These are phyloP conservation scores for Podospora pseudoanserina DNA, from an alignment of 495 filamentous ascomycete species.

Conservation along the genomic window DNA sequence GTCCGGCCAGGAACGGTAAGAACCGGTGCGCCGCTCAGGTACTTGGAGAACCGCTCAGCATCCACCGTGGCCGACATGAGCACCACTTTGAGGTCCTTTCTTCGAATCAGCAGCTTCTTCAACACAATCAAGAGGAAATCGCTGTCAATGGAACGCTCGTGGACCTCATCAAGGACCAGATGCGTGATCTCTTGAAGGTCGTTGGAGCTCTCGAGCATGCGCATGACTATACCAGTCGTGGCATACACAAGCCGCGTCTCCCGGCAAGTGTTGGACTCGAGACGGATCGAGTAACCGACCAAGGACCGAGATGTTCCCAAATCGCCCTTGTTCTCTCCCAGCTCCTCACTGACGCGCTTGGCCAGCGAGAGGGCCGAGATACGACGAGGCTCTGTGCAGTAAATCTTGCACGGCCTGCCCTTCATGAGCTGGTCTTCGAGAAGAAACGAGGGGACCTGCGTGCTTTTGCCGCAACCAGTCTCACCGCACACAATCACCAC, in stretches of 20 bases:
- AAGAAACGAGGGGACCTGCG: constrained; percentile 88
- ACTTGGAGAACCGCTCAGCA: constrained; percentile 83
- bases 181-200: constrained; percentile 86
- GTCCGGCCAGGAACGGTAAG: constrained; percentile 88
- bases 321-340: constrained; percentile 79
- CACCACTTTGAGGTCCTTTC: constrained; percentile 73
- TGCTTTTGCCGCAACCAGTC: constrained; percentile 96
- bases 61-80: constrained; percentile 97
- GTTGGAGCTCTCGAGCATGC: constrained; percentile 88
- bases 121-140: constrained; percentile 92
- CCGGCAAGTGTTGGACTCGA: constrained; percentile 79
- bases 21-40: constrained; percentile 78
- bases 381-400: constrained; percentile 91
- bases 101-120: constrained; percentile 66
- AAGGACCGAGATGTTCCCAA: constrained; percentile 78
- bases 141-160: constrained; percentile 91
- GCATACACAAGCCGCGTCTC: constrained; percentile 85
- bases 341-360: constrained; percentile 84
- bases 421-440: constrained; percentile 80
- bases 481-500: constrained; percentile 91
- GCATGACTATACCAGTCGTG: constrained; percentile 85
- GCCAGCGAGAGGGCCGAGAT: constrained; percentile 96
- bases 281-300: constrained; percentile 87
- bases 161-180: constrained; percentile 90
- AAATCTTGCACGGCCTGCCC: constrained; percentile 82